Conservation (phyloP, 1,139 yeast species). For the Eremothecium coryli region DNA sequence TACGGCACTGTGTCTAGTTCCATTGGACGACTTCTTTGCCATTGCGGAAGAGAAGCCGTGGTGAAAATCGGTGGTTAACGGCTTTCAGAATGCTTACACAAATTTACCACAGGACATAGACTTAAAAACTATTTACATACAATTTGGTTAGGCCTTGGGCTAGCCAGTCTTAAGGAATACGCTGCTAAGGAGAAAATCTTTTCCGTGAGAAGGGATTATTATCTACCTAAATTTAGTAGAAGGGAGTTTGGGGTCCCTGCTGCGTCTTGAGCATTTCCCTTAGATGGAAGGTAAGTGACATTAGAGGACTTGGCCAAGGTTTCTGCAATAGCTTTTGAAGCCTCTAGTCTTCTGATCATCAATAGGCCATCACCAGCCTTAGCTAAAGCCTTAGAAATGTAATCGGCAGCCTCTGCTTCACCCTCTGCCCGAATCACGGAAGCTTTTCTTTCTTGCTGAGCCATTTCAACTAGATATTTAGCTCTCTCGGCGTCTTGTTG, state of each 20-base stretch:
- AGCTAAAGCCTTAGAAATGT: slow-evolving; percentile 83
- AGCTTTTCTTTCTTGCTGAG: slow-evolving; percentile 96
- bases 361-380: slow-evolving; percentile 96
- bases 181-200: too few relatives aligned
- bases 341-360: slow-evolving; percentile 91
- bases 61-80: too few relatives aligned
- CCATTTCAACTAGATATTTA: slow-evolving; percentile 85
- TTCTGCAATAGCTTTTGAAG: slow-evolving; percentile 88
- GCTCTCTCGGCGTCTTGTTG: slow-evolving; percentile 99
- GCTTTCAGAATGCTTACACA: too few relatives aligned
- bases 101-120: too few relatives aligned
- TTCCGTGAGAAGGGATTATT: too few relatives aligned
- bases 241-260: slow-evolving; percentile 36
- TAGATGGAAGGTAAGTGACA: slow-evolving; percentile 80
- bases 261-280: slow-evolving; percentile 30
- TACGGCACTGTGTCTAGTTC: too few relatives aligned
- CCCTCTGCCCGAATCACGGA: slow-evolving; percentile 96
- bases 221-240: slow-evolving; percentile 51
- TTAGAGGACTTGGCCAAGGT: slow-evolving; percentile 78
- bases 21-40: too few relatives aligned
- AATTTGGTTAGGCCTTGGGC: too few relatives aligned
- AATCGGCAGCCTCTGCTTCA: slow-evolving; percentile 97
- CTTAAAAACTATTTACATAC: too few relatives aligned
- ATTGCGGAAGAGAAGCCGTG: too few relatives aligned
- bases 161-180: too few relatives aligned